Percentiles rank a stretch among this genome's conserved stretches.
These are phyloP conservation scores for Boletus subluridellus DNA, from an alignment of 1,284 basidiomycete genomes.

Conservation along the genomic window DNA sequence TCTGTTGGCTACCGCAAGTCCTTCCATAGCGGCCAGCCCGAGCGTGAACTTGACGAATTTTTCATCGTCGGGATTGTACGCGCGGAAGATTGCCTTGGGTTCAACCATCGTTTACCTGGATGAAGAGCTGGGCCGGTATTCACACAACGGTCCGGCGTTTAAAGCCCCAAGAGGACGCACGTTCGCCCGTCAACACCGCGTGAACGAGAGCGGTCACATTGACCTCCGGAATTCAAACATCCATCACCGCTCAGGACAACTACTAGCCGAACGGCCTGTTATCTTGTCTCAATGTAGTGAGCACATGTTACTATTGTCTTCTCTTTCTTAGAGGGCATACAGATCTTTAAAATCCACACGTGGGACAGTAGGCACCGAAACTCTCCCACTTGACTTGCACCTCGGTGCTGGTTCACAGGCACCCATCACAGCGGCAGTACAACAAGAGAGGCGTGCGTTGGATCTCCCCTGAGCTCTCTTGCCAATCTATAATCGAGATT, in stretches of 20 bases:
- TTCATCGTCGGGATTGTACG: constrained; percentile 48
- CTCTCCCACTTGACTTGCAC: too few relatives aligned
- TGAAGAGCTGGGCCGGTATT: neutral
- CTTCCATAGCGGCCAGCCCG: constrained; percentile 68
- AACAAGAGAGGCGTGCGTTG: too few relatives aligned
- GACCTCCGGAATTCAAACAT: neutral
- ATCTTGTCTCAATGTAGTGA: neutral
- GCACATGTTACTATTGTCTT: too few relatives aligned
- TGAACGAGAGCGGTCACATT: neutral
- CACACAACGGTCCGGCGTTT: neutral
- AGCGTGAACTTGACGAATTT: constrained; percentile 62
- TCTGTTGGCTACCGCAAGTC: constrained; percentile 66
- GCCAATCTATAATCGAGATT: too few relatives aligned
- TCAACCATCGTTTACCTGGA: constrained; percentile 22
- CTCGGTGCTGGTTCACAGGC: neutral
- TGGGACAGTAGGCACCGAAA: too few relatives aligned
- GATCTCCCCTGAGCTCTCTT: too few relatives aligned
- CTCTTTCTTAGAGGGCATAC: too few relatives aligned
- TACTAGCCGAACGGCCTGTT: neutral
- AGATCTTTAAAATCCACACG: too few relatives aligned
- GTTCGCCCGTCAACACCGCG: constrained; percentile 1
- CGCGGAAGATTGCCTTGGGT: constrained; percentile 51
- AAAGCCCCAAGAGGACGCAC: neutral
- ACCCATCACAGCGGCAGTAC: too few relatives aligned
- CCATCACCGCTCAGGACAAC: neutral